Evolutionary conservation across 1,139 yeast species (phyloP).

Genomic region (Blastobotrys arbuscula): DNA sequence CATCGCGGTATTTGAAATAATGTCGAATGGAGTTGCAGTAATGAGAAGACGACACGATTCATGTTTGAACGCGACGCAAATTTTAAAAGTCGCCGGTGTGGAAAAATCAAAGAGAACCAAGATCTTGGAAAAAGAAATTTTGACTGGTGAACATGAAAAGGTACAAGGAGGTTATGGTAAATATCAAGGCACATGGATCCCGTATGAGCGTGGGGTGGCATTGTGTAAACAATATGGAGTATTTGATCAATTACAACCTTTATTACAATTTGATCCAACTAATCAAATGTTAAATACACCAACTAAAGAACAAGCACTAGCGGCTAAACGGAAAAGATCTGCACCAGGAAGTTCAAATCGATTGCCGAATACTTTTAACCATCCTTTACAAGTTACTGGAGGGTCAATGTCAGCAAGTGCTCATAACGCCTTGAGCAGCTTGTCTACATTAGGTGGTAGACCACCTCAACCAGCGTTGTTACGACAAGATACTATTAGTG

Average conservation of each 20-base stretch:
- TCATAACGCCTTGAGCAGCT: background rate
- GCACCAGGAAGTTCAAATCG: background rate
- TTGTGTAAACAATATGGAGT: slow-evolving; percentile 61
- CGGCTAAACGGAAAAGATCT: slow-evolving; percentile 32
- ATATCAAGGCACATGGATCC: slow-evolving; percentile 94
- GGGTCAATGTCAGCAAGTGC: background rate
- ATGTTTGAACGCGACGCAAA: slow-evolving; percentile 89
- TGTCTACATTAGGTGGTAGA: slow-evolving; percentile 2
- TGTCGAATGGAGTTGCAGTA: slow-evolving; percentile 66
- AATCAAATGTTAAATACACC: slow-evolving; percentile 53
- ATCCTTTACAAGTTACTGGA: slow-evolving; percentile 6
- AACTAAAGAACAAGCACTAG: slow-evolving; percentile 45
- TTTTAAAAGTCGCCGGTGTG: slow-evolving; percentile 77
- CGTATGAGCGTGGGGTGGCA: slow-evolving; percentile 51
- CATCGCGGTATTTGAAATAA: slow-evolving; percentile 76
- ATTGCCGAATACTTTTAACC: background rate
- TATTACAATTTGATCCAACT: slow-evolving; percentile 53
- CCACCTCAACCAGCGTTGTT: background rate
- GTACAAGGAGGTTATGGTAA: slow-evolving; percentile 96
- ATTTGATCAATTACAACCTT: slow-evolving; percentile 55
- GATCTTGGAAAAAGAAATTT: slow-evolving; percentile 83
- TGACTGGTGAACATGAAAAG: slow-evolving; percentile 78
- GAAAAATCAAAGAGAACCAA: slow-evolving; percentile 84
- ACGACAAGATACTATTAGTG: slow-evolving; percentile 7
- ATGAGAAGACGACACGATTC: slow-evolving; percentile 80